Conservation (phyloP, 345 rosid species). For the Aegle marmelos region DNA sequence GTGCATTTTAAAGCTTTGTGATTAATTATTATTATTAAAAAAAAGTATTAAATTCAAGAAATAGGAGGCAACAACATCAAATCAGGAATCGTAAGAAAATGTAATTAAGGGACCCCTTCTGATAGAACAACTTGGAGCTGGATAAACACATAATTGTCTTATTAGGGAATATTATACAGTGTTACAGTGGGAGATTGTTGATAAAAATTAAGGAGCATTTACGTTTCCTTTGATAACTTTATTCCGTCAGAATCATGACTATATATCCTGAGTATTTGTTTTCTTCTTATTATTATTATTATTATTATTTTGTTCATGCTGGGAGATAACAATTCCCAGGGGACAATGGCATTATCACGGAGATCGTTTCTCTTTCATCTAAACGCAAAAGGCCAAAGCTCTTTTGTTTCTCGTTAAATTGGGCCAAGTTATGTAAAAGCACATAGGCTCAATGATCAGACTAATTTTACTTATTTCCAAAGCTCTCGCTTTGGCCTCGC, state of each 20-base stretch:
- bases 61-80: neutral
- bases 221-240: neutral
- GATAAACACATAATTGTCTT: neutral
- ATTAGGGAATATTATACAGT: neutral
- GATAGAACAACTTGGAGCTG: neutral
- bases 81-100: neutral
- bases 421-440: too few relatives aligned
- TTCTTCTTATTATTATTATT: neutral
- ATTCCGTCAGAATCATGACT: neutral
- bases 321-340: too few relatives aligned
- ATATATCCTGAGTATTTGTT: neutral
- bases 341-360: neutral
- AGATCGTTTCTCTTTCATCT: neutral
- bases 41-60: too few relatives aligned
- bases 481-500: too few relatives aligned
- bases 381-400: neutral
- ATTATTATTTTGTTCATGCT: neutral
- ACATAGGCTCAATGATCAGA: too few relatives aligned
- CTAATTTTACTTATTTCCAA: too few relatives aligned
- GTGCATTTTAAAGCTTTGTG: too few relatives aligned
- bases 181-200: conserved; percentile 2
- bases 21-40: too few relatives aligned
- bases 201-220: neutral
- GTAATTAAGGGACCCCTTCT: neutral
- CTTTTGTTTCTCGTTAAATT: too few relatives aligned